Evolutionary conservation across 306 rosid genomes (phyloP).

Genomic region (Cicer arietinum): DNA sequence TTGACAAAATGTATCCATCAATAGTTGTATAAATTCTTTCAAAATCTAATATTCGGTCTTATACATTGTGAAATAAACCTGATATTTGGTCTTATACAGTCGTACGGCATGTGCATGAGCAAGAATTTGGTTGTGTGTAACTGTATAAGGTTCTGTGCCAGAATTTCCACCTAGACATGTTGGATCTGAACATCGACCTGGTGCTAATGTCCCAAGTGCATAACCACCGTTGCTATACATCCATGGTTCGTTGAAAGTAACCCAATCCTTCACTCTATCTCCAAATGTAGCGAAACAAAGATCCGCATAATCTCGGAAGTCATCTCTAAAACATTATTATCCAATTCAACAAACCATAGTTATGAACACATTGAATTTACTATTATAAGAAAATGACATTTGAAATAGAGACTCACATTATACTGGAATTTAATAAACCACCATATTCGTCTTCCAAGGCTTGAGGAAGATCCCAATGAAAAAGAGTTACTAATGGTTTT

Average conservation of each 20-base stretch:
- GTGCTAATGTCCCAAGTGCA: conserved; percentile 36
- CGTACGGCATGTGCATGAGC: conserved; percentile 17
- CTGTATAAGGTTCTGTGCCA: not conserved
- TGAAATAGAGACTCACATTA: not conserved
- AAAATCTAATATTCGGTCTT: no score
- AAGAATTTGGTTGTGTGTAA: not conserved
- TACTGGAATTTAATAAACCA: conserved; percentile 48
- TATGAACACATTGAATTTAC: no score
- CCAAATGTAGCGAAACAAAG: conserved; percentile 51
- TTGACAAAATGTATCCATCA: no score
- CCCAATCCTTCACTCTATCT: conserved; percentile 59
- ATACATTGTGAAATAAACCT: not conserved
- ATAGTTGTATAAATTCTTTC: no score
- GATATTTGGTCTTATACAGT: conserved; percentile 11
- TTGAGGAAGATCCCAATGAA: conserved; percentile 67
- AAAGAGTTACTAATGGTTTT: not conserved
- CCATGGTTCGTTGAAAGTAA: conserved; percentile 61
- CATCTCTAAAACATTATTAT: not conserved
- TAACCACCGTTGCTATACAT: conserved; percentile 39
- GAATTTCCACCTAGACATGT: conserved; percentile 17
- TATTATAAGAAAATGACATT: no score
- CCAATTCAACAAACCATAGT: no score
- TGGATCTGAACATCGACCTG: conserved; percentile 8
- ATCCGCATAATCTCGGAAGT: conserved; percentile 24
- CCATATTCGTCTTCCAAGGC: conserved; percentile 55